Base-by-base conservation (phyloP, 768 basidiomycete species). In the Calocybe cyanea region DNA sequence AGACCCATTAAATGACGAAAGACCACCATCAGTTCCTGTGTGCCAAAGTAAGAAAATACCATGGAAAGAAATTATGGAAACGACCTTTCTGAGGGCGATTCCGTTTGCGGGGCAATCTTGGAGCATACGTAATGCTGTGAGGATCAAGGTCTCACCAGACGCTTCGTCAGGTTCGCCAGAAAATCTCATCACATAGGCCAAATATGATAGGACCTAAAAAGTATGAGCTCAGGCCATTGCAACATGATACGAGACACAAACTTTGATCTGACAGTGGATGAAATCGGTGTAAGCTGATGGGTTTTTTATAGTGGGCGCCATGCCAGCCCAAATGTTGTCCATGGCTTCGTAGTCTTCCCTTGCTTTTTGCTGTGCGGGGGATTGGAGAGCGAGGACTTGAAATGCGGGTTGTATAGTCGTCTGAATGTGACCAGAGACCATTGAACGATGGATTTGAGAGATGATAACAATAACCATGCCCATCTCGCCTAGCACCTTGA, bases 401-500 rank as follows among this genome's bases (percentile, higher is more conserved):
- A 95, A 87, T 10, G 88, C 85, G n/a, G 88, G 76, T 8, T 78
- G 71, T 30, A 92, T 75, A 6, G 86, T 87, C 13, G 78, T 72
- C 56, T 83, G 77, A 48, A 95, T 77, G 13, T 81, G 72, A 2
- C 82, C 70, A 11, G 76, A 68, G 41, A 90, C 82, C 49, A 87
- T 63, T 7, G 71, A 66, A 35, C 84, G 78, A 54, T 90, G 85
- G 31, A 80, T 77, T 64, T 97, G 95, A 50, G 87, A 85, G 65
- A 96, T 87, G 20, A 92, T 81, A 21, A 93, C 88, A 60, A 95
- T 82, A 10, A 91, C 83, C 72, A 94, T 86, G 4, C 89, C 89
- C 75, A 95, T 87, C 68, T 99, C 96, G 11, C 89, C 85, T 9
- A 97, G 70, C 8, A 96, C 87, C 65, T 96, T 97, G 74, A 96